Evolutionary conservation across 2,329 filamentous ascomycete species (phyloP), one percentile per base, ranked within the genome.

Genomic region (Aspergillus felis): DNA sequence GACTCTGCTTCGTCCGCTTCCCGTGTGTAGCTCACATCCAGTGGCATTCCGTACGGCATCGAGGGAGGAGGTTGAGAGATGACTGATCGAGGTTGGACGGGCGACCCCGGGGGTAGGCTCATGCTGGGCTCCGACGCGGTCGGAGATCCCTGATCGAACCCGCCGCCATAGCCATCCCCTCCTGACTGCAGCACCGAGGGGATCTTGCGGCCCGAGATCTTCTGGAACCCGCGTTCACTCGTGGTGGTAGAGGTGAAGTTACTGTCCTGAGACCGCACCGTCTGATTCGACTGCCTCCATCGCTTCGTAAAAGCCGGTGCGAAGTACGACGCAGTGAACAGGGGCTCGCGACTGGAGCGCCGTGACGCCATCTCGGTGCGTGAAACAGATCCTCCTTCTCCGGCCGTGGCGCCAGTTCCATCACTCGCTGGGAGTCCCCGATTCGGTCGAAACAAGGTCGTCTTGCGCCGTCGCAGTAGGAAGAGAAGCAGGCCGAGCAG

Each of bases 381-480:
- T 51, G 38, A 62, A 57, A 58, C 58, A 55, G 50, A 56, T 47
- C 51, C 24, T 55, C 27, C 60, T 57, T 54, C 61, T 24, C 57
- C 57, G 38, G 50, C 52, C 32, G 49, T 54, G 22, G 58, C 56
- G 9, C 57, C 66, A 12, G 61, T 61, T 12, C 53, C 57, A 46
- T 68, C 68, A 10, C 61, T 62, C 9, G 66, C 60, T 6, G 70
- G 66, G 29, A 74, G 61, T 38, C 66, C 50, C 46, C 32, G 58
- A 46, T 51, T 55, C 44, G 50, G 64, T 17, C 59, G 64, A 7
- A 58, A 60, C 28, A 66, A 52, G 14, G 58, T 73, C 60, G 79
- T 79, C 67, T 82, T 83, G 65, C 82, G 80, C 57, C 78, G 76
- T 50, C 84, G 72, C 54, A 85, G 70, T 25, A 67, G 53, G 24